phyloP scores from a whole-genome alignment of 257 asterid species.

The Petunia axillaris region DNA sequence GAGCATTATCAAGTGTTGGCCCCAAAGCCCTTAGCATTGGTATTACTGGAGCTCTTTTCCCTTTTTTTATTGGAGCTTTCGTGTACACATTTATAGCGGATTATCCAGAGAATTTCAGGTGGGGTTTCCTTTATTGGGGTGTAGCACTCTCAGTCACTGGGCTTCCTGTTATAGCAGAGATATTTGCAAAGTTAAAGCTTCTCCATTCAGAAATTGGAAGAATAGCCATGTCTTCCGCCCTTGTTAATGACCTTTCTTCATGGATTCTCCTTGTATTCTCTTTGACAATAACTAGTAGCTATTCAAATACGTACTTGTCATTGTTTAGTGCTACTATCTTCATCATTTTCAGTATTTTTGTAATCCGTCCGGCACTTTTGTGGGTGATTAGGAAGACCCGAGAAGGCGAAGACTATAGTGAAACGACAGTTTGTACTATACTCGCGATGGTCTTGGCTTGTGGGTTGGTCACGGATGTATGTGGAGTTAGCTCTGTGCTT shows the following conservation, averaged over 20 bases:
- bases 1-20: constrained; percentile 28
- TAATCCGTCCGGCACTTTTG: constrained; percentile 28
- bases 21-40: constrained; percentile 34
- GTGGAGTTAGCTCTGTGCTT: constrained; percentile 36
- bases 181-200: constrained; percentile 28
- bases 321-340: constrained; percentile 16
- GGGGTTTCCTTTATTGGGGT: constrained; percentile 36
- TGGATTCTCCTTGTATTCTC: constrained; percentile 31
- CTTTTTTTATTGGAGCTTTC: constrained; percentile 25
- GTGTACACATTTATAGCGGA: constrained; percentile 16
- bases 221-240: constrained; percentile 33
- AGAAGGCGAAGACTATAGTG: constrained; percentile 34
- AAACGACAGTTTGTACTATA: constrained; percentile 29
- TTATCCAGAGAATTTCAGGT: background rate
- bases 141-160: constrained; percentile 38
- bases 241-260: constrained; percentile 28
- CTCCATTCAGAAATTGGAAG: constrained; percentile 40
- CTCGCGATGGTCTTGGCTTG: constrained; percentile 35
- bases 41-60: constrained; percentile 34
- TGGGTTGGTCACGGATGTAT: constrained; percentile 30
- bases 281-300: constrained; percentile 22
- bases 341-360: constrained; percentile 7
- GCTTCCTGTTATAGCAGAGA: constrained; percentile 29
- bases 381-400: constrained; percentile 33
- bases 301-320: background rate